Conservation (phyloP, 1,139 yeast genomes). For the Geotrichum aggregatum region DNA sequence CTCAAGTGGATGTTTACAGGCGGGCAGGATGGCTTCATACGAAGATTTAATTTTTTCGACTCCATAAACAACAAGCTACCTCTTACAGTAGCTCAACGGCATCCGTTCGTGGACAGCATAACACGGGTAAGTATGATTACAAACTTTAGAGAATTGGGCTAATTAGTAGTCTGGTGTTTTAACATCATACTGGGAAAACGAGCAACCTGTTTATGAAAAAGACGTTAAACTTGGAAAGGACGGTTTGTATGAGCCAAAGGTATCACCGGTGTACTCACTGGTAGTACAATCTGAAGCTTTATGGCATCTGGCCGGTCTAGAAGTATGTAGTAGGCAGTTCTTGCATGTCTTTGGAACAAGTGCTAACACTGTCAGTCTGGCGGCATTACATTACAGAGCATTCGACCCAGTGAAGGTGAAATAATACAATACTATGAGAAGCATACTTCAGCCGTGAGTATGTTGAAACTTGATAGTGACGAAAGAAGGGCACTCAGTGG, state of each 20-base stretch:
- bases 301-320: constrained; percentile 81
- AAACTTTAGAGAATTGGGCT: neutral
- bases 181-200: constrained; percentile 91
- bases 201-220: constrained; percentile 63
- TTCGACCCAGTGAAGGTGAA: constrained; percentile 78
- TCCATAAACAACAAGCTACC: constrained; percentile 89
- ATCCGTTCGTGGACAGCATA: constrained; percentile 80
- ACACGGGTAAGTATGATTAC: constrained; percentile 45
- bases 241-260: constrained; percentile 37
- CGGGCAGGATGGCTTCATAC: constrained; percentile 91
- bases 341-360: neutral
- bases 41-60: constrained; percentile 81
- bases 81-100: constrained; percentile 85
- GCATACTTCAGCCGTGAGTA: constrained; percentile 75
- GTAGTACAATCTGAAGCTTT: constrained; percentile 79
- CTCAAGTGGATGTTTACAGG: constrained; percentile 90
- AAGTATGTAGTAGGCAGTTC: constrained; percentile 34
- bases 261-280: constrained; percentile 82
- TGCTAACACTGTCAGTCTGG: constrained; percentile 52
- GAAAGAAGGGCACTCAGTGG: constrained; percentile 72
- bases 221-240: constrained; percentile 44
- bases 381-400: constrained; percentile 79
- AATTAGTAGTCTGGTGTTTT: constrained; percentile 61
- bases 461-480: constrained; percentile 55
- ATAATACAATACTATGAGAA: constrained; percentile 70